These are phyloP conservation scores for Ascocoryne sarcoides DNA, from an alignment of 2,329 filamentous ascomycete species.

Conservation along the genomic window DNA sequence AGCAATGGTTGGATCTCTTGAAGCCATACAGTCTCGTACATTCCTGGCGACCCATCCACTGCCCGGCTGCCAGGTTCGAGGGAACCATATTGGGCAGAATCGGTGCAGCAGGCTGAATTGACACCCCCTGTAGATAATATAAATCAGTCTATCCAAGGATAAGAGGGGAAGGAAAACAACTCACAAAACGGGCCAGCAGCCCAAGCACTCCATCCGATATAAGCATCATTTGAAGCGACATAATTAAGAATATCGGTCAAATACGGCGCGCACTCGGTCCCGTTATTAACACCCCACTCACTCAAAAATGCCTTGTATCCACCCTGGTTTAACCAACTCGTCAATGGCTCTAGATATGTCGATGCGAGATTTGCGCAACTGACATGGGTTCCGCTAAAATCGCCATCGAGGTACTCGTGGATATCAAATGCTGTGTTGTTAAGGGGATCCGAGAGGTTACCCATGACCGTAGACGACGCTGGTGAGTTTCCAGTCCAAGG, in stretches of 20 bases:
- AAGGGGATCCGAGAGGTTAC: conserved; percentile 36
- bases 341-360: conserved; percentile 34
- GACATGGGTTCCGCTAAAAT: conserved; percentile 37
- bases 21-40: conserved; percentile 39
- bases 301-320: conserved; percentile 40
- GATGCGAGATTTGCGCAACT: conserved; percentile 34
- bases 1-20: conserved; percentile 36
- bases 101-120: conserved; percentile 34
- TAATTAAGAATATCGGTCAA: conserved; percentile 36
- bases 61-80: conserved; percentile 39
- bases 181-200: conserved; percentile 42
- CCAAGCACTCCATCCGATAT: conserved; percentile 44
- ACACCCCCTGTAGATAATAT: too few relatives aligned
- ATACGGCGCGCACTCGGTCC: conserved; percentile 34
- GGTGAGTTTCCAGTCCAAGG: conserved; percentile 30
- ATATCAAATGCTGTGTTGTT: conserved; percentile 43
- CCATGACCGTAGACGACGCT: conserved; percentile 31
- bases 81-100: conserved; percentile 34
- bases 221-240: conserved; percentile 38
- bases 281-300: conserved; percentile 40
- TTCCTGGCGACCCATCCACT: conserved; percentile 33
- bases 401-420: conserved; percentile 42
- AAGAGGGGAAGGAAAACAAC: too few relatives aligned
- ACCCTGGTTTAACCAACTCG: conserved; percentile 37
- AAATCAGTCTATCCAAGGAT: too few relatives aligned